A percentile compares a stretch with the other conserved stretches of the same genome.
Conservation (phyloP, 2,329 filamentous ascomycete genomes). For the Claviceps arundinis region DNA sequence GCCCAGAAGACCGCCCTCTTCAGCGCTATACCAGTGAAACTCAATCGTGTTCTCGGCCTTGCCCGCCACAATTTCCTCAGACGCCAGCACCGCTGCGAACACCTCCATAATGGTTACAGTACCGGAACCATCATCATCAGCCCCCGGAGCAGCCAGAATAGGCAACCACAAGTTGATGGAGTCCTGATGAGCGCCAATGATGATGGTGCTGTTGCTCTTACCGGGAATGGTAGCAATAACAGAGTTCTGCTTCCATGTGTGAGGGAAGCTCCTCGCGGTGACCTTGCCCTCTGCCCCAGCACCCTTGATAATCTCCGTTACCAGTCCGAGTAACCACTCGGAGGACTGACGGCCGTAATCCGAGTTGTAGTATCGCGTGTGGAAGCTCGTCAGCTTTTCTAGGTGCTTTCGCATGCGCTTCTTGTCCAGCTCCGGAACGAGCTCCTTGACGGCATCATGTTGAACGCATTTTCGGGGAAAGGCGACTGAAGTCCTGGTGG, state of each 20-base stretch:
- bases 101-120: constrained; percentile 92
- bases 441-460: constrained; percentile 50
- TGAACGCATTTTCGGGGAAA: constrained; percentile 56
- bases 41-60: constrained; percentile 76
- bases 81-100: constrained; percentile 64
- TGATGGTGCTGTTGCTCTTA: constrained; percentile 67
- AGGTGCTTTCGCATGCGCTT: constrained; percentile 65
- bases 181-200: constrained; percentile 88
- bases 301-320: constrained; percentile 56
- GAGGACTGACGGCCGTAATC: constrained; percentile 72
- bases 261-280: constrained; percentile 58
- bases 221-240: constrained; percentile 89
- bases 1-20: constrained; percentile 77
- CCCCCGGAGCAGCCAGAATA: constrained; percentile 72
- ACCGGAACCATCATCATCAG: constrained; percentile 89
- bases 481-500: constrained; percentile 25
- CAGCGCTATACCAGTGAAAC: constrained; percentile 92
- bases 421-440: constrained; percentile 60
- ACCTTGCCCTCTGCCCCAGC: constrained; percentile 59
- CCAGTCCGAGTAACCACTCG: constrained; percentile 68
- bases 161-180: constrained; percentile 89
- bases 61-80: constrained; percentile 55
- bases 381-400: constrained; percentile 64
- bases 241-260: constrained; percentile 80
- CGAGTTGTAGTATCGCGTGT: constrained; percentile 73